These are phyloP conservation scores for Lactarius deliciosus DNA, from an alignment of 768 basidiomycete genomes.

Conservation along the genomic window DNA sequence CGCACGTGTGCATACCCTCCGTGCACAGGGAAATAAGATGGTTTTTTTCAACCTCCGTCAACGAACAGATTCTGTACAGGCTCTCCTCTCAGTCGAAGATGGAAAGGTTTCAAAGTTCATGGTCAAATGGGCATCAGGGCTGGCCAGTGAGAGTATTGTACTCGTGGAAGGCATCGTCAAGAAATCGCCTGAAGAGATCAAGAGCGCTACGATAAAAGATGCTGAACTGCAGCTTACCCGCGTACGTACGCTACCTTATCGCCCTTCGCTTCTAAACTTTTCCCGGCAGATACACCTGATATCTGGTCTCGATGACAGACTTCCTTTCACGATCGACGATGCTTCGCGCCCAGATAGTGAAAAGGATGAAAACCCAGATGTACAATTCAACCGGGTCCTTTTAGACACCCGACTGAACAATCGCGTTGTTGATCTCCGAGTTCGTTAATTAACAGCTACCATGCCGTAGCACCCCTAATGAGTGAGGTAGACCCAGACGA, in stretches of 20 bases:
- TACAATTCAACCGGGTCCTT: slow-evolving; percentile 75
- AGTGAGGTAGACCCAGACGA: slow-evolving; percentile 74
- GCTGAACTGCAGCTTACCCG: slow-evolving; percentile 84
- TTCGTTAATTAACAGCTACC: slow-evolving; percentile 39
- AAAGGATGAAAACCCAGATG: slow-evolving; percentile 49
- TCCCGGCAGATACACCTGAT: slow-evolving; percentile 69
- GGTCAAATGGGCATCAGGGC: slow-evolving; percentile 84
- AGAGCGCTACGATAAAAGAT: slow-evolving; percentile 84
- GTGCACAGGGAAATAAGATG: slow-evolving; percentile 94
- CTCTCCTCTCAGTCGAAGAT: slow-evolving; percentile 66
- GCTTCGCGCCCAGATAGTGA: slow-evolving; percentile 82
- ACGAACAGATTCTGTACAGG: slow-evolving; percentile 83
- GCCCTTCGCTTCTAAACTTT: neutral
- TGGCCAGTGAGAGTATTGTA: slow-evolving; percentile 87
- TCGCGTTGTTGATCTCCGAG: slow-evolving; percentile 90
- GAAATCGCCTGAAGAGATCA: slow-evolving; percentile 80
- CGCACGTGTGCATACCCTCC: slow-evolving; percentile 87
- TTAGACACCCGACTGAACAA: slow-evolving; percentile 95
- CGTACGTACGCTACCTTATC: slow-evolving; percentile 43
- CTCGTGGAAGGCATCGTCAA: slow-evolving; percentile 83
- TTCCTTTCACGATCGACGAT: slow-evolving; percentile 93
- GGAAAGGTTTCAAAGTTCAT: slow-evolving; percentile 93
- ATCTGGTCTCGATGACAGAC: slow-evolving; percentile 70
- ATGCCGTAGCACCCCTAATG: slow-evolving; percentile 9
- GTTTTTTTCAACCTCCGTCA: slow-evolving; percentile 93